A percentile compares a stretch with the other conserved stretches of the same genome.
Conservation (phyloP, 495 filamentous ascomycete genomes). For the Hypoxylon intermedium region DNA sequence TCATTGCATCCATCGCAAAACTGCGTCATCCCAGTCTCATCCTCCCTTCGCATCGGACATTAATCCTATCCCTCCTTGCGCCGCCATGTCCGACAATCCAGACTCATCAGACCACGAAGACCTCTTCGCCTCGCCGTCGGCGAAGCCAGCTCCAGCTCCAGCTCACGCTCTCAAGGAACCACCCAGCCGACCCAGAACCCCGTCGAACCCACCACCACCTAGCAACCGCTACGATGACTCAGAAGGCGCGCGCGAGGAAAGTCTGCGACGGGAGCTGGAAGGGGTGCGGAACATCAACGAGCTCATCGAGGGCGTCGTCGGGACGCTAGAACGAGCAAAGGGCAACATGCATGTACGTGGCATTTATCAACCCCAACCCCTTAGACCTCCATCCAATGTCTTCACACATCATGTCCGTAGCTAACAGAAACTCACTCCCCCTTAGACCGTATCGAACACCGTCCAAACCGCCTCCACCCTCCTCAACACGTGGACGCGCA, state of each 20-base stretch:
- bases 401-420: neutral
- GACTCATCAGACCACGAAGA: constrained; percentile 70
- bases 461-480: constrained; percentile 88
- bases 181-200: constrained; percentile 49
- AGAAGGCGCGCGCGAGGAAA: constrained; percentile 74
- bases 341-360: constrained; percentile 84
- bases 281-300: constrained; percentile 84
- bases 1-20: constrained; percentile 1
- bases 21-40: neutral
- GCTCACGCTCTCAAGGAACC: constrained; percentile 26
- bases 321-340: constrained; percentile 79
- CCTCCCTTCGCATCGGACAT: neutral
- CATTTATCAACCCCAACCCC: neutral
- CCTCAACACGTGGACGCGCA: constrained; percentile 95
- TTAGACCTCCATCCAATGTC: neutral
- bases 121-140: constrained; percentile 76
- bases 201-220: constrained; percentile 50
- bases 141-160: too few relatives aligned
- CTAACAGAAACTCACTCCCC: constrained; percentile 6
- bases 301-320: constrained; percentile 82
- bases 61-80: neutral
- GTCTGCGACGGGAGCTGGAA: constrained; percentile 78
- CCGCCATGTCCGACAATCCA: constrained; percentile 55
- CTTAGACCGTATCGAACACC: constrained; percentile 82
- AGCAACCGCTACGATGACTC: constrained; percentile 62